phyloP scores from a whole-genome alignment of 2,329 filamentous ascomycete species.

The Mycosphaerella sp. region DNA sequence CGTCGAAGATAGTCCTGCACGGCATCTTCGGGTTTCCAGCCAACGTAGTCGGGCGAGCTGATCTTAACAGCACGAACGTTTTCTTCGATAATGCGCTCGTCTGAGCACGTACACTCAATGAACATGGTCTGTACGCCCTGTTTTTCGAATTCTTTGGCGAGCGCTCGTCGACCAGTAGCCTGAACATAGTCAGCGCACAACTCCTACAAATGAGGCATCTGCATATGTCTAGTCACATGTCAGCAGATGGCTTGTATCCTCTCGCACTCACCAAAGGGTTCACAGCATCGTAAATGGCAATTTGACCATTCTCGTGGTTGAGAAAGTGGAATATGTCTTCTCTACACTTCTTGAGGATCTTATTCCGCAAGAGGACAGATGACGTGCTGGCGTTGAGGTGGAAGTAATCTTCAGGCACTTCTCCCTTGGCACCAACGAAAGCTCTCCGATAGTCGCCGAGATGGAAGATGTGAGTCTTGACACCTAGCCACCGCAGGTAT shows the following conservation, averaged over 20 bases:
- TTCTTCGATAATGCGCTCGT: slow-evolving; percentile 88
- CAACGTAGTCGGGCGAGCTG: slow-evolving; percentile 90
- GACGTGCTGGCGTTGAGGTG: slow-evolving; percentile 88
- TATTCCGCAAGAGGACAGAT: slow-evolving; percentile 89
- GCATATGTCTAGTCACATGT: too few relatives aligned
- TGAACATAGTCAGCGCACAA: neutral
- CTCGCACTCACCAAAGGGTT: slow-evolving; percentile 59
- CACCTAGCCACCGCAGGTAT: slow-evolving; percentile 93
- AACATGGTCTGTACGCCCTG: slow-evolving; percentile 94
- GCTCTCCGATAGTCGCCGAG: slow-evolving; percentile 92
- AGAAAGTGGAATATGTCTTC: slow-evolving; percentile 96
- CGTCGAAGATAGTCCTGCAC: slow-evolving; percentile 85
- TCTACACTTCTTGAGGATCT: slow-evolving; percentile 94
- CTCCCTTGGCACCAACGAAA: slow-evolving; percentile 73
- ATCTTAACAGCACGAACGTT: slow-evolving; percentile 98
- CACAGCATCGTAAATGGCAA: slow-evolving; percentile 97
- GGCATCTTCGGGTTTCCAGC: slow-evolving; percentile 87
- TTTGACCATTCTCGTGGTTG: slow-evolving; percentile 95
- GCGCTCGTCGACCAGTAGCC: slow-evolving; percentile 68
- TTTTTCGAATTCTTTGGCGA: slow-evolving; percentile 96
- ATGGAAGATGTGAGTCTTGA: slow-evolving; percentile 97
- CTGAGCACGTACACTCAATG: slow-evolving; percentile 91
- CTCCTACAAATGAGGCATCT: neutral
- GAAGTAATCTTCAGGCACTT: slow-evolving; percentile 96
- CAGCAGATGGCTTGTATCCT: neutral